Evolutionary conservation across 2,329 filamentous ascomycete species (phyloP), one percentile per base, ranked within the genome.

Genomic region (Juglanconis juglandina): DNA sequence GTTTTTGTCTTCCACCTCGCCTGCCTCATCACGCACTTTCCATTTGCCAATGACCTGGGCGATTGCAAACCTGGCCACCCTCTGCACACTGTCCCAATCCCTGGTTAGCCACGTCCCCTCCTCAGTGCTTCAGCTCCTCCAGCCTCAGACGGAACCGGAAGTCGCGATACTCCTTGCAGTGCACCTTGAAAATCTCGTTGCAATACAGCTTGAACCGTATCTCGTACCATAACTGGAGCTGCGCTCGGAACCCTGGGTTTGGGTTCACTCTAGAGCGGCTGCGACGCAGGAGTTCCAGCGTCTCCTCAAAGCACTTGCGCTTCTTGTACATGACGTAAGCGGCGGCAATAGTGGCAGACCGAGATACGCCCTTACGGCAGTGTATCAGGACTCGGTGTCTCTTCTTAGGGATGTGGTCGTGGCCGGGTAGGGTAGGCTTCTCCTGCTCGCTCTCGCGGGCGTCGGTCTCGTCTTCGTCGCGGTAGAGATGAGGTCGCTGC

Each of bases 311-410:
- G 17, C 17, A 17, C 41, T 56, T 32, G 4, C 54, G 24, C 14
- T 60, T 48, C 39, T 62, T 68, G 30, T 63, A 56, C 67, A 70
- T 69, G 39, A 70, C 50, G 51, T 68, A 70, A 2, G 66, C 66
- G 4, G 66, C 62, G 0, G 66, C 56, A 1, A 65, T 60, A 1
- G 64, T 65, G 1, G 64, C 59, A 5, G 67, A 69, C 8, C 68
- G 60, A 5, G 68, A 69, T 3, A 61, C 49, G 2, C 67, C 66
- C 17, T 14, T 44, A 56, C 76, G 73, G 50, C 68, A 69, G 50
- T 68, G 67, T 1, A 69, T 64, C 2, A 68, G 59, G n/a, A 68
- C 62, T 13, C 44, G 44, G 2, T 46, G 42, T 3, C 6, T 13
- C 24, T 35, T 54, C 7, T 48, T 48, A 11, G 9, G 17, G 3